Conservation (phyloP, 2,329 filamentous ascomycete species). For the Teratosphaeria nubilosa region DNA sequence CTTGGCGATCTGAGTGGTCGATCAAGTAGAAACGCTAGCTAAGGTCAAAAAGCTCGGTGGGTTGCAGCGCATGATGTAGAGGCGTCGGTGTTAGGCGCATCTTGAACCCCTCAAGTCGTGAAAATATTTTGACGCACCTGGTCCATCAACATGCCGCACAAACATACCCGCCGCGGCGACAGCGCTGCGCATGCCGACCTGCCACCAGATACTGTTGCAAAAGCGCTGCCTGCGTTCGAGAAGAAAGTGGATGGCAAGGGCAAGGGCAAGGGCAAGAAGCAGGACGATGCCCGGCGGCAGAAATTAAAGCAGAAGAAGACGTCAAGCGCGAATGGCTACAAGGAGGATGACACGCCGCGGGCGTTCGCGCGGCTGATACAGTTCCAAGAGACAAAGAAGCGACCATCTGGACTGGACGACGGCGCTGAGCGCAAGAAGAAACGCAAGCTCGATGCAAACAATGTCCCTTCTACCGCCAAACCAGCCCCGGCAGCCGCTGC, state of each 20-base stretch:
- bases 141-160: constrained; percentile 2
- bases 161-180: constrained; percentile 20
- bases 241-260: constrained; percentile 24
- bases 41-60: background rate
- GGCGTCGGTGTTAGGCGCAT: background rate
- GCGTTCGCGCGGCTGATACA: constrained; percentile 82
- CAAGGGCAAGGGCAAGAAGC: constrained; percentile 17
- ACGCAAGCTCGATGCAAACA: constrained; percentile 30
- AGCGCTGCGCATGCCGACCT: constrained; percentile 38
- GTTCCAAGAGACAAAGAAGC: constrained; percentile 47
- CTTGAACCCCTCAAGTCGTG: background rate
- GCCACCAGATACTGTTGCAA: constrained; percentile 50
- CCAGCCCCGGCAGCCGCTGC: constrained; percentile 1
- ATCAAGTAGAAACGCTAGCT: background rate
- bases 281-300: constrained; percentile 12
- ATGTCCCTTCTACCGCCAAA: background rate
- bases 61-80: too few species aligned
- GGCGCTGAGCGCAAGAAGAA: constrained; percentile 35
- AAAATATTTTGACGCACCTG: background rate
- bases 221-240: constrained; percentile 47
- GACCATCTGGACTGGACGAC: constrained; percentile 59
- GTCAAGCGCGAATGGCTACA: constrained; percentile 36
- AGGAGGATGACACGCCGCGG: constrained; percentile 71
- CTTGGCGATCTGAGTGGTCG: background rate
- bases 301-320: constrained; percentile 24